Percentiles rank a stretch among this genome's conserved stretches.
phyloP scores from a whole-genome alignment of 2,329 filamentous ascomycete genomes.

The Penicillium sp. region DNA sequence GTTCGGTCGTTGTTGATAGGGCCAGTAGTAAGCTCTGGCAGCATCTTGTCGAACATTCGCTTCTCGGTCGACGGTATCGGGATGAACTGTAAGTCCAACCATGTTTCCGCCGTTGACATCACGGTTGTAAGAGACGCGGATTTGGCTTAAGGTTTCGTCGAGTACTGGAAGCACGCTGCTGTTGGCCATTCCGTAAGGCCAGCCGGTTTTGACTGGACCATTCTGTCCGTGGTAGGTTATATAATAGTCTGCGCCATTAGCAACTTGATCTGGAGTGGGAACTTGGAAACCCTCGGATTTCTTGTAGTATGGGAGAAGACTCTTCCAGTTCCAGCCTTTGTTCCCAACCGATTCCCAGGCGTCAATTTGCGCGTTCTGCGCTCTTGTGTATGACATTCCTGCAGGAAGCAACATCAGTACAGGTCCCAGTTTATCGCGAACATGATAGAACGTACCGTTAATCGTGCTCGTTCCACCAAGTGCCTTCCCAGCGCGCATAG shows the following conservation, averaged over 20 bases:
- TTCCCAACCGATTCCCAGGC: conserved; percentile 37
- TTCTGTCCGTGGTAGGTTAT: conserved; percentile 27
- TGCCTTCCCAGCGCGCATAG: conserved; percentile 44
- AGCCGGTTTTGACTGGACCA: conserved; percentile 34
- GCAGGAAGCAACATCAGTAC: not conserved
- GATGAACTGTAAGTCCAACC: conserved; percentile 46
- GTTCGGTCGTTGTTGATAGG: conserved; percentile 43
- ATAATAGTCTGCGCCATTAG: conserved; percentile 29
- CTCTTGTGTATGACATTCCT: conserved; percentile 43
- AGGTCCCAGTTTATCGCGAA: not conserved
- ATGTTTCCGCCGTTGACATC: conserved; percentile 49
- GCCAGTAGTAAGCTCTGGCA: conserved; percentile 51
- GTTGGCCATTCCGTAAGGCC: conserved; percentile 21
- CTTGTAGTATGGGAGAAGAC: conserved; percentile 31
- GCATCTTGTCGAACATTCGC: conserved; percentile 48
- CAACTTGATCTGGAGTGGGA: conserved; percentile 24
- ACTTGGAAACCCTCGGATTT: conserved; percentile 31
- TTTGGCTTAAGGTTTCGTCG: conserved; percentile 38
- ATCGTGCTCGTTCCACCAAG: conserved; percentile 47
- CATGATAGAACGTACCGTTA: conserved; percentile 38
- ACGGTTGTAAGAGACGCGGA: conserved; percentile 41
- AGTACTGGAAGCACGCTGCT: conserved; percentile 30
- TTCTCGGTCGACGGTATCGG: conserved; percentile 42
- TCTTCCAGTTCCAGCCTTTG: conserved; percentile 35
- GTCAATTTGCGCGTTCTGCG: conserved; percentile 40